These are phyloP conservation scores for Trichoderma gracile DNA, from an alignment of 2,329 filamentous ascomycete genomes.

Conservation along the genomic window DNA sequence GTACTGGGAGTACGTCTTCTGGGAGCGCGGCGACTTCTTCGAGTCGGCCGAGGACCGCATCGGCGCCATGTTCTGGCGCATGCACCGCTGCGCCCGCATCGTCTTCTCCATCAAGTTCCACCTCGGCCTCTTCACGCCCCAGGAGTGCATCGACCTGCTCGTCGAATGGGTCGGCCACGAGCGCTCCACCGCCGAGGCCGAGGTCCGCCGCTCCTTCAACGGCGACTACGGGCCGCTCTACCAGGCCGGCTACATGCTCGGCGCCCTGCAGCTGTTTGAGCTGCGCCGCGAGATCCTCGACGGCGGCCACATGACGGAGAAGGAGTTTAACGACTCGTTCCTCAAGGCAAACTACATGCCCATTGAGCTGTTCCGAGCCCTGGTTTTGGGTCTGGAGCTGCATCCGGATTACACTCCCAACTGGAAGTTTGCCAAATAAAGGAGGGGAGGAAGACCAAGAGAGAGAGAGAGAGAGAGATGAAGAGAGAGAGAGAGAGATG, in stretches of 20 bases:
- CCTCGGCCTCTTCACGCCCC: constrained; percentile 53
- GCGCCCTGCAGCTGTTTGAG: constrained; percentile 56
- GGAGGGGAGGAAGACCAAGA: neutral
- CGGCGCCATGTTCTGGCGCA: constrained; percentile 62
- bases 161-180: constrained; percentile 60
- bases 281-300: constrained; percentile 52
- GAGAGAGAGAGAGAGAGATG: too few species aligned
- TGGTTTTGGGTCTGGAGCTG: constrained; percentile 47
- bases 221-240: constrained; percentile 60
- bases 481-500: neutral
- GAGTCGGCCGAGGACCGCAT: constrained; percentile 53
- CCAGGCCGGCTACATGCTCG: constrained; percentile 61
- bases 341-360: constrained; percentile 55
- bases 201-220: constrained; percentile 57
- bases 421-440: constrained; percentile 52
- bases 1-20: constrained; percentile 63
- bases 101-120: constrained; percentile 61
- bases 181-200: constrained; percentile 59
- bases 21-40: constrained; percentile 54
- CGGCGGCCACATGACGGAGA: constrained; percentile 46
- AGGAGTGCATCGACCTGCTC: constrained; percentile 58
- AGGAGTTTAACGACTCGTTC: constrained; percentile 57
- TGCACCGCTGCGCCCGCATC: constrained; percentile 62
- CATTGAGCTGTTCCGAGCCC: constrained; percentile 54
- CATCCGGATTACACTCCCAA: constrained; percentile 45